These are phyloP conservation scores for Diospyros kaki DNA, from an alignment of 148 eudicot species.

Conservation along the genomic window DNA sequence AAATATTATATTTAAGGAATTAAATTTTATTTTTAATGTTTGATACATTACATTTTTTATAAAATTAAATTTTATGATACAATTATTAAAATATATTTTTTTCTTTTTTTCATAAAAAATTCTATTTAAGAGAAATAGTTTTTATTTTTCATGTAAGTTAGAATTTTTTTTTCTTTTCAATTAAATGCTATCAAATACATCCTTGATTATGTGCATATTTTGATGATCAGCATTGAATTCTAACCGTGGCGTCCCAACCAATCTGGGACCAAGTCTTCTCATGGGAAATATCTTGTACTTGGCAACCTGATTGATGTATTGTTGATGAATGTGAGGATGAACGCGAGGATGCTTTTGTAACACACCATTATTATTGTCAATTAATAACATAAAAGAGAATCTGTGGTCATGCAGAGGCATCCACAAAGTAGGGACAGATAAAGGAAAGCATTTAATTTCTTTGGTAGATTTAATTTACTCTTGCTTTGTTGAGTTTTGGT, in stretches of 20 bases:
- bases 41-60: no score
- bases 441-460: constrained; percentile 16
- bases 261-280: not conserved
- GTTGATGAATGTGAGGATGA: not conserved
- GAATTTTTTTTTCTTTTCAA: no score
- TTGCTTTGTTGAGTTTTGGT: constrained; percentile 16
- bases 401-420: constrained; percentile 19
- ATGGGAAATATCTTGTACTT: not conserved
- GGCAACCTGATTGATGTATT: not conserved
- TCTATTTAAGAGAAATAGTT: no score
- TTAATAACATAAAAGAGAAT: not conserved
- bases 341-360: not conserved
- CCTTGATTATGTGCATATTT: no score
- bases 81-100: no score
- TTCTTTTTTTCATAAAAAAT: no score
- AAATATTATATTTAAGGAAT: no score
- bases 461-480: constrained; percentile 24
- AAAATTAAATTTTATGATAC: no score
- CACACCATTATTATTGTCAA: not conserved
- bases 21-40: no score
- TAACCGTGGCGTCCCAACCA: not conserved
- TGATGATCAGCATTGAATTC: no score
- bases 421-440: constrained; percentile 2
- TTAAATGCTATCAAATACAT: no score
- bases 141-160: no score